Evolutionary conservation across 139 green algal genomes (phyloP).

Genomic region (Tetradesmus lagerheimii): DNA sequence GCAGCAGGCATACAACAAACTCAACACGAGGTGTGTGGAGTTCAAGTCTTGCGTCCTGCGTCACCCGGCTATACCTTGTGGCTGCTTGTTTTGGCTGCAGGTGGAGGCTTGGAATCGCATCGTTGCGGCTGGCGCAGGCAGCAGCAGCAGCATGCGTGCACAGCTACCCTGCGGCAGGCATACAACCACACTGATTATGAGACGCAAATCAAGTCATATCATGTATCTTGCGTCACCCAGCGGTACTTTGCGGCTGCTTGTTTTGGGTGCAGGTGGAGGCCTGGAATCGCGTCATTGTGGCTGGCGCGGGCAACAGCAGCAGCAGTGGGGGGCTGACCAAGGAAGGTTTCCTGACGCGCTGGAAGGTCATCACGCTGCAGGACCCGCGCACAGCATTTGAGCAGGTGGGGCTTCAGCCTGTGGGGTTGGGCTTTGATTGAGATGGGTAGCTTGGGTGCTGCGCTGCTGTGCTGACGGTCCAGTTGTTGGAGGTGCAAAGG

Average conservation of each 20-base stretch:
- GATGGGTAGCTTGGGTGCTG: background rate
- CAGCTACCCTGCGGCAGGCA: too few relatives aligned
- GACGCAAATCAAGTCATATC: too few relatives aligned
- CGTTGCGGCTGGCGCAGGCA: too few relatives aligned
- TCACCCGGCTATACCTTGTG: too few relatives aligned
- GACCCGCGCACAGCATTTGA: slow-evolving; percentile 40
- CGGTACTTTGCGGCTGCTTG: background rate
- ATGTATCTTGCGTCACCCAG: too few relatives aligned
- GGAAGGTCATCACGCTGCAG: slow-evolving; percentile 53
- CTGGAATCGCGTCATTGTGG: slow-evolving; percentile 41
- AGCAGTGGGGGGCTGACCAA: slow-evolving; percentile 58
- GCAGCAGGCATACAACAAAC: too few relatives aligned
- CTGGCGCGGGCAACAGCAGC: slow-evolving; percentile 30
- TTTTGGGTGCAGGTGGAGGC: slow-evolving; percentile 40
- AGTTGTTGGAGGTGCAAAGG: background rate
- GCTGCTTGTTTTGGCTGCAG: too few relatives aligned
- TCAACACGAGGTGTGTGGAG: too few relatives aligned
- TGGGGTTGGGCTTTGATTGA: background rate
- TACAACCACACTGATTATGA: too few relatives aligned
- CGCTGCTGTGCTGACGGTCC: background rate
- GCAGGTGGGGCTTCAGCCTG: slow-evolving; percentile 14
- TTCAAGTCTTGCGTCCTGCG: too few relatives aligned
- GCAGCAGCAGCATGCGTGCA: too few relatives aligned
- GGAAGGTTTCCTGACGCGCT: slow-evolving; percentile 65
- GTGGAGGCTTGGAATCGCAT: too few relatives aligned